Percentiles rank a stretch among this genome's conserved stretches.
Evolutionary conservation across 805 yeast species (phyloP).

Genomic region (Diddensiella transvaalensis): DNA sequence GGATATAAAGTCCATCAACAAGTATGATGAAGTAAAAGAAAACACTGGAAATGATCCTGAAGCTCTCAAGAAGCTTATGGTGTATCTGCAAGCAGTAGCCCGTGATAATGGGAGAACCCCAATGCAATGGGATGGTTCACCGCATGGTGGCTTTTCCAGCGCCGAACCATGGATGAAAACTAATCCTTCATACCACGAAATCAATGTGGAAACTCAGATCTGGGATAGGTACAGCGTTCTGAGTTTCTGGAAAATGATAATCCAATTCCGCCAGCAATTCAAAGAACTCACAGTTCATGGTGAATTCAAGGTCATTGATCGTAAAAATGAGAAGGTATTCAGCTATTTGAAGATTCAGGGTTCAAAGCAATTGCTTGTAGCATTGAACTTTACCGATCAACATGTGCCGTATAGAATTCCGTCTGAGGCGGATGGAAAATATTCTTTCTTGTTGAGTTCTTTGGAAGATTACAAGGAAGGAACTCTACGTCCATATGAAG

Average conservation of each 20-base stretch:
- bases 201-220: slow-evolving; percentile 46
- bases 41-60: slow-evolving; percentile 1
- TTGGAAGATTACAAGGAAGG: neutral
- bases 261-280: slow-evolving; percentile 43
- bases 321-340: slow-evolving; percentile 43
- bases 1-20: slow-evolving; percentile 43
- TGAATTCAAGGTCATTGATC: slow-evolving; percentile 40
- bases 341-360: slow-evolving; percentile 30
- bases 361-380: slow-evolving; percentile 8
- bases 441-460: slow-evolving; percentile 1
- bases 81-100: slow-evolving; percentile 31
- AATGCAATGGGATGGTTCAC: slow-evolving; percentile 49
- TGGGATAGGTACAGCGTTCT: slow-evolving; percentile 45
- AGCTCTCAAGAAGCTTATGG: slow-evolving; percentile 13
- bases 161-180: slow-evolving; percentile 52
- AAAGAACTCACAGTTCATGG: slow-evolving; percentile 46
- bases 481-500: slow-evolving; percentile 12
- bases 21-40: slow-evolving; percentile 9
- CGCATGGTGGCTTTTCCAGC: slow-evolving; percentile 45
- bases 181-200: slow-evolving; percentile 46
- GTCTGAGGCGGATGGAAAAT: neutral
- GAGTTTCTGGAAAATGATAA: slow-evolving; percentile 43
- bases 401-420: slow-evolving; percentile 2
- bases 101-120: slow-evolving; percentile 57
- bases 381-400: slow-evolving; percentile 11